These are phyloP conservation scores for Theobroma grandiflorum DNA, from an alignment of 441 rosid species.

Conservation along the genomic window DNA sequence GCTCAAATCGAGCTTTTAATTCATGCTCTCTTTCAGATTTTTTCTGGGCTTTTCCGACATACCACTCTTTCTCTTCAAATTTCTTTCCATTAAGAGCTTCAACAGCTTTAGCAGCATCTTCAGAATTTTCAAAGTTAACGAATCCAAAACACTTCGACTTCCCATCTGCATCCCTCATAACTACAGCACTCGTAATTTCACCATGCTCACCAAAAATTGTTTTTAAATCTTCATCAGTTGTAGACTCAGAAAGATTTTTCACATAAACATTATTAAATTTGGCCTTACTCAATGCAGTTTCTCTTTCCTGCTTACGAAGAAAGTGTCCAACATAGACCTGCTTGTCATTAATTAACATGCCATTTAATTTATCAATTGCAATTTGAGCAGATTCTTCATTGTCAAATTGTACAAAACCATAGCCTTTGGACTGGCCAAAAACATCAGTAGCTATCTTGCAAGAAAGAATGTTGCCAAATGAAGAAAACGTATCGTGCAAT, in stretches of 20 bases:
- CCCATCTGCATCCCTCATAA: conserved; percentile 76
- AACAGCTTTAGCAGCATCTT: conserved; percentile 69
- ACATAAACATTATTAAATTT: conserved; percentile 72
- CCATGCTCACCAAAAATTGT: conserved; percentile 66
- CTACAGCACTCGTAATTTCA: conserved; percentile 62
- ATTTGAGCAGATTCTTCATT: conserved; percentile 67
- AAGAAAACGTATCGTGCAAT: conserved; percentile 63
- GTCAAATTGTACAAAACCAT: conserved; percentile 74
- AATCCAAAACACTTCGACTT: conserved; percentile 81
- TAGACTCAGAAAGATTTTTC: conserved; percentile 62
- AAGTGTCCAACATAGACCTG: conserved; percentile 79
- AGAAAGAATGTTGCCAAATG: conserved; percentile 72
- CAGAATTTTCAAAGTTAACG: conserved; percentile 67
- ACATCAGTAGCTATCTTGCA: conserved; percentile 69
- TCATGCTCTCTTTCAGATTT: conserved; percentile 72
- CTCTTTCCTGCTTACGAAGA: conserved; percentile 73
- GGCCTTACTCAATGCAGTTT: conserved; percentile 41
- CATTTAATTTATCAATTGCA: conserved; percentile 70
- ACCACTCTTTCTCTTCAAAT: conserved; percentile 73
- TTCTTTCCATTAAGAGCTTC: conserved; percentile 69
- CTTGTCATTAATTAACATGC: conserved; percentile 79
- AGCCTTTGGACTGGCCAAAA: conserved; percentile 73
- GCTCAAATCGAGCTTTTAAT: conserved; percentile 63
- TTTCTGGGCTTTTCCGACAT: conserved; percentile 74
- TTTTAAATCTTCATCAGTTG: conserved; percentile 67